Evolutionary conservation across 1,139 yeast species (phyloP).

Genomic region (Hanseniaspora uvarum): DNA sequence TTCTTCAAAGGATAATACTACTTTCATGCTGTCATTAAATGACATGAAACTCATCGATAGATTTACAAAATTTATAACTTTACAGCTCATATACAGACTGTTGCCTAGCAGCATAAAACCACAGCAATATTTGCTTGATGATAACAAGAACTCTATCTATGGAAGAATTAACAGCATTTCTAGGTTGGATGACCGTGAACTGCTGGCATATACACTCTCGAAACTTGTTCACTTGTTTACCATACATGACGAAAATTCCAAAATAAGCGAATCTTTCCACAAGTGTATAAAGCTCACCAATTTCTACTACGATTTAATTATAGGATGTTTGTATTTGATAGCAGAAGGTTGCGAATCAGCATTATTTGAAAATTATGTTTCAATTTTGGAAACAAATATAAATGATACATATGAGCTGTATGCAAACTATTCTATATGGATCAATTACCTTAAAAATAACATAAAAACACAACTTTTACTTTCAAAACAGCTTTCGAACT

Average conservation of each 20-base stretch:
- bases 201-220: background rate
- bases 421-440: conserved; percentile 15
- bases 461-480: background rate
- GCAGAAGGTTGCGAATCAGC: background rate
- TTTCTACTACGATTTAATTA: conserved; percentile 12
- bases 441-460: background rate
- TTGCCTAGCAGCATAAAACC: conserved; percentile 32
- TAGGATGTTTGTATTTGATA: background rate
- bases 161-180: conserved; percentile 22
- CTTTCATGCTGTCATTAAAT: conserved; percentile 51
- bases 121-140: conserved; percentile 3
- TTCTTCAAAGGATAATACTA: conserved; percentile 17
- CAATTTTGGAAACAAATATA: background rate
- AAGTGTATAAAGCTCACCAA: conserved; percentile 10
- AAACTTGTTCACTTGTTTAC: background rate
- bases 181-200: background rate
- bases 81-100: conserved; percentile 63
- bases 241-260: background rate
- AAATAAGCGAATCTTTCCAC: background rate
- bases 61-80: conserved; percentile 51
- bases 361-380: background rate
- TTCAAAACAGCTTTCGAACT: conserved; percentile 5
- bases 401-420: conserved; percentile 11
- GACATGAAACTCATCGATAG: conserved; percentile 68
- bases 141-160: conserved; percentile 42